Evolutionary conservation across 2,329 filamentous ascomycete genomes (phyloP), one percentile per base, ranked within the genome.

Genomic region (Fusarium mundagurra): DNA sequence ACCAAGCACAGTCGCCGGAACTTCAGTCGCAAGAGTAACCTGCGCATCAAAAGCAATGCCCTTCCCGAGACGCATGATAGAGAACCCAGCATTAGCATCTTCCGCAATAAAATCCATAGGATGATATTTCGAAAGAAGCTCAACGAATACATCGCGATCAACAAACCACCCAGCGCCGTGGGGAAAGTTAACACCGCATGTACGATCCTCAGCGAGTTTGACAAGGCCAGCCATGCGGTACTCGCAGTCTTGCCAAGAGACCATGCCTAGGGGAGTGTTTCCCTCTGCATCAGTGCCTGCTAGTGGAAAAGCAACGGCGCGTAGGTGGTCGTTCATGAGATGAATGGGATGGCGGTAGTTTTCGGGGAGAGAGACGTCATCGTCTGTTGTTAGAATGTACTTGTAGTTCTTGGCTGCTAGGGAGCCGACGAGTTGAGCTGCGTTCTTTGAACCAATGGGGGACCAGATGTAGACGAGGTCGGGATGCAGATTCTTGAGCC

Each of bases 1-100:
- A 3, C 71, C 71, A 14, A 74, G 48, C 3, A 74, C 63, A n/a
- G 57, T 62, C 0, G 61, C 27, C 3, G 61, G 61, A 5, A 64
- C 61, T 16, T 62, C 61, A 1, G 61, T 64, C 1, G 61, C 61
- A 3, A 64, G 61, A 0, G 61, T 64, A 4, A 64, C 61, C 6
- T 62, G 61, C 1, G 61, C 61, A n/a, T 64, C 61, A 7, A 64
- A 64, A 5, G 61, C 57, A 6, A 64, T 64, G 0, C 61, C 41
- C 20, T 62, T 64, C 10, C 60, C 47, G 13, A 64, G 33, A 5
- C 57, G 57, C 61, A 64, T 64, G 10, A 64, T 62, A 13, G 61
- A 60, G 3, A 64, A 64, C 3, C 61, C 57, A 13, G 61, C 44
- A 24, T 64, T 64, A 3, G 61, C 57, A 9, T 64, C 61, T 5